Evolutionary conservation across 495 filamentous ascomycete genomes (phyloP), one percentile per base, ranked within the genome.

Genomic region (Aspergillus homomorphus): DNA sequence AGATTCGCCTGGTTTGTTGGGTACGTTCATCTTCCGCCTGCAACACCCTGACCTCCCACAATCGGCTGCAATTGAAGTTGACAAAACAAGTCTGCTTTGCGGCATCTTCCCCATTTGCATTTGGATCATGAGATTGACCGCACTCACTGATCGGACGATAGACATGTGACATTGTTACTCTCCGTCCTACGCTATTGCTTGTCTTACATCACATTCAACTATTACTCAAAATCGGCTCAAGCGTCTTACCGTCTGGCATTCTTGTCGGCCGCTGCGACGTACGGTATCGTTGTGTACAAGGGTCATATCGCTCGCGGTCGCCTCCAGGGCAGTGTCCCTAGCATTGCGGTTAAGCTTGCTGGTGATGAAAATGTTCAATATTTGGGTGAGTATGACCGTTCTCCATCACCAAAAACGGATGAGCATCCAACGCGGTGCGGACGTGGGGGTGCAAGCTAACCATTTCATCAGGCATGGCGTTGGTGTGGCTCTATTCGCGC

Each of bases 251-350:
- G 95, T 62, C 80, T 88, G 33, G 89, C 92, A 43, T 98, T 98
- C 71, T 54, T 96, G 55, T 84, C 90, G 8, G 94, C 94, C 0
- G 90, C 92, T 14, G 84, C 83, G 24, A 98, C 94, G 3, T 98
- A 98, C 74, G 94, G 95, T 61, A 97, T 98, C 59, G 94, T 98
- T 19, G 95, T 98, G n/a, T 98, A 96, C 82, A 98, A 98, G 83
- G 91, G 90, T 52, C 92, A 89, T 76, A 86, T 92, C 56, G 89
- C 94, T 58, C 86, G 90, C 56, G 81, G 87, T 59, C 84, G 85
- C 72, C 69, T 77, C 30, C 76, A 82, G 50, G 87, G 86, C 50
- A 80, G 77, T 55, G 80, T 82, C 43, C 82, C 84, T 61, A 79
- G 76, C 60, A 84, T 85, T 61, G 69, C 76, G 23, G 26, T 92